Evolutionary conservation across 169 alveolate genomes (phyloP), one percentile per base, ranked within the genome.

Genomic region (Plasmodium inui): DNA sequence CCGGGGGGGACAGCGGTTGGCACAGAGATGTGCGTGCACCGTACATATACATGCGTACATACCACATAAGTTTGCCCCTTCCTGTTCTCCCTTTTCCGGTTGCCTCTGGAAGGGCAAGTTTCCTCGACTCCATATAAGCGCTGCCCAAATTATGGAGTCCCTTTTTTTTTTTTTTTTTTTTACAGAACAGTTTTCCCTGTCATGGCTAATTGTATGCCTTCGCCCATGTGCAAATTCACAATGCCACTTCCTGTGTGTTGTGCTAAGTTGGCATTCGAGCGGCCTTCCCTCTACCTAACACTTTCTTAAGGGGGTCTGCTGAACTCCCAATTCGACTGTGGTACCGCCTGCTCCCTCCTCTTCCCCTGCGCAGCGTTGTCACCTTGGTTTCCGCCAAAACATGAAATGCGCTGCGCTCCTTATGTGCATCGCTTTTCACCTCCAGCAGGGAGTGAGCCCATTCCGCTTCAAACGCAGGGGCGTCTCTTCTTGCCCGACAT

Each of bases 341-440:
- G 53, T 41, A 41, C 39, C 39, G 39, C 37, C 17, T 61, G 2
- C 5, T 61, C 76, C 17, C 6, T 0, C 37, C 34, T 61, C 2
- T 26, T 7, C 76, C 76, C 10, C 17, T 61, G 17, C 76, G 2
- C 6, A 7, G 76, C 34, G 34, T 61, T n/a, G 28, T 61, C 19
- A 3, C 17, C 1, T 61, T 61, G 34, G 34, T 26, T 22, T 0
- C 22, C 34, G 17, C 12, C 32, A 28, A 82, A 82, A 82, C 70
- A 82, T 82, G 90, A 82, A 82, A 82, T 55, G 19, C 19, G 50
- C 22, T 82, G 76, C 39, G 44, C n/a, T 53, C 22, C 37, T 82
- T n/a, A 39, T 55, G 55, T 26, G 41, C 71, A 82, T 82, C 19
- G n/a, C 70, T 53, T 82, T 82, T 55, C 9, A 82, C 12, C 9